These are phyloP conservation scores for Cercospora sesami DNA, from an alignment of 2,329 filamentous ascomycete genomes.

Conservation along the genomic window DNA sequence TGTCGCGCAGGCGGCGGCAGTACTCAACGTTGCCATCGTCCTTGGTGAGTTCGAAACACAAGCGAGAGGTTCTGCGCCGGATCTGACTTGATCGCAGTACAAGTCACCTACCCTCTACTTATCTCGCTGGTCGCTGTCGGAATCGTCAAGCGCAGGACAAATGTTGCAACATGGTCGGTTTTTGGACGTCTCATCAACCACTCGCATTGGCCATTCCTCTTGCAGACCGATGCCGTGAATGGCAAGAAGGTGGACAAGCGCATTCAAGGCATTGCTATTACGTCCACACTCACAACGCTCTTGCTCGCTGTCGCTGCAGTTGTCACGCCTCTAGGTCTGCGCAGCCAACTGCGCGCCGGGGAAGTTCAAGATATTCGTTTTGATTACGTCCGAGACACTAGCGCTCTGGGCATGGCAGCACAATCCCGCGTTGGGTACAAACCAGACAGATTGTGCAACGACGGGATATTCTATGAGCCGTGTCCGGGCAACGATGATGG, in stretches of 20 bases:
- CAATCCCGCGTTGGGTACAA: conserved; percentile 11
- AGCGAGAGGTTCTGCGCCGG: not conserved
- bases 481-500: conserved; percentile 18
- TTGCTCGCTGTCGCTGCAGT: conserved; percentile 15
- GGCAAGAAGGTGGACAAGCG: conserved; percentile 14
- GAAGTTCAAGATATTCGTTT: conserved; percentile 1
- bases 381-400: conserved; percentile 6
- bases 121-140: conserved; percentile 16
- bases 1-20: conserved; percentile 15
- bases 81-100: conserved; percentile 5
- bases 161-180: conserved; percentile 18
- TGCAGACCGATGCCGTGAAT: conserved; percentile 11
- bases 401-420: conserved; percentile 9
- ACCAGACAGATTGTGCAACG: conserved; percentile 2
- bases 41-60: not conserved
- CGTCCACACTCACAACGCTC: not conserved
- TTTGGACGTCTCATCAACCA: conserved; percentile 18
- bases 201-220: conserved; percentile 13
- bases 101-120: conserved; percentile 14
- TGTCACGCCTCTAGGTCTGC: conserved; percentile 12
- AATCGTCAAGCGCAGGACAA: conserved; percentile 11
- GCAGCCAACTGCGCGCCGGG: not conserved
- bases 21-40: conserved; percentile 15
- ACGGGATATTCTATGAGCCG: not conserved
- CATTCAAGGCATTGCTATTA: not conserved